These are phyloP conservation scores for Neurospora sp. DNA, from an alignment of 495 filamentous ascomycete species.

Conservation along the genomic window DNA sequence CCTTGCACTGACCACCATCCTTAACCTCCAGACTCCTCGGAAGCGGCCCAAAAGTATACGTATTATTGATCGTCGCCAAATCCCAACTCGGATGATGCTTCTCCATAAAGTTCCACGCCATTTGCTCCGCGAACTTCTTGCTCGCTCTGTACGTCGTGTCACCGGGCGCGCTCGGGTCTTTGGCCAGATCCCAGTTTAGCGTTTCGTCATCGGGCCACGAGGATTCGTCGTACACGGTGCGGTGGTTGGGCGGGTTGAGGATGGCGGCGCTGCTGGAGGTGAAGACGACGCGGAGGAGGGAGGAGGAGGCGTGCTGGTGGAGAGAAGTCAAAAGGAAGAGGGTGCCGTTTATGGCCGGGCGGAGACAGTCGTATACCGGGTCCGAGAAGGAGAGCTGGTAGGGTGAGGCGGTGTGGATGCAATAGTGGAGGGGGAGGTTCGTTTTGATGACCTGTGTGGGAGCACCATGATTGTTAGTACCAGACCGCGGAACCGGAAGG, in stretches of 20 bases:
- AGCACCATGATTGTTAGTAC: not conserved
- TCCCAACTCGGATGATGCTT: conserved; percentile 24
- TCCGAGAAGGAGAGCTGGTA: conserved; percentile 28
- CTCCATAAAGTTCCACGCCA: conserved; percentile 34
- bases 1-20: not conserved
- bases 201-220: conserved; percentile 19
- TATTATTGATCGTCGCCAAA: conserved; percentile 35
- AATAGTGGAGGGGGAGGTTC: conserved; percentile 25
- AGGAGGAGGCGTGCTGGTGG: conserved; percentile 16
- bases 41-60: conserved; percentile 35
- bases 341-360: conserved; percentile 36
- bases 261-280: conserved; percentile 37
- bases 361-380: conserved; percentile 28
- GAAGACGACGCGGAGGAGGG: conserved; percentile 32
- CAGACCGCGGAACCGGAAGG: not conserved
- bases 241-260: conserved; percentile 24
- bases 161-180: conserved; percentile 2
- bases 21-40: conserved; percentile 22
- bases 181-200: conserved; percentile 26
- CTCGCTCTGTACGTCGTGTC: conserved; percentile 26
- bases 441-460: conserved; percentile 14
- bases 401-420: conserved; percentile 36
- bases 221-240: conserved; percentile 29
- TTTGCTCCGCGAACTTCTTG: conserved; percentile 37
- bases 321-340: conserved; percentile 30